A percentile compares a stretch with the other conserved stretches of the same genome.
Conservation (phyloP, 1,284 basidiomycete species). For the Moesziomyces sp. region DNA sequence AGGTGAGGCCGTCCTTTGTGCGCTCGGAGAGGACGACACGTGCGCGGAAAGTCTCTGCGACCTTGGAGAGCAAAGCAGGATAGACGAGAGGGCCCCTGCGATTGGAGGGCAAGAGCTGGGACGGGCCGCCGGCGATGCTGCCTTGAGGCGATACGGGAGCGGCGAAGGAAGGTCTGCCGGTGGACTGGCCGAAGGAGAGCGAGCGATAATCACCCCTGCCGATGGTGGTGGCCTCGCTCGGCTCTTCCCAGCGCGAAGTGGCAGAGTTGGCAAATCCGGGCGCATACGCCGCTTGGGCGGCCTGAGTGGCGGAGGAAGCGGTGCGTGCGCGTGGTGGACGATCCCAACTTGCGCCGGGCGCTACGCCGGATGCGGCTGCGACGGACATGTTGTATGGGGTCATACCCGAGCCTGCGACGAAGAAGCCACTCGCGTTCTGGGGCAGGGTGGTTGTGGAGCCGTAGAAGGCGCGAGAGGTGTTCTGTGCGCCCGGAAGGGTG, state of each 20-base stretch:
- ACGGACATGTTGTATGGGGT: slow-evolving; percentile 38
- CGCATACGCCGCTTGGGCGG: slow-evolving; percentile 52
- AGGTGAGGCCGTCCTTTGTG: slow-evolving; percentile 92
- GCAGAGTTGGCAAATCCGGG: slow-evolving; percentile 31
- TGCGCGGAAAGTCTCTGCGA: slow-evolving; percentile 90
- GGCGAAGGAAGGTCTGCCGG: slow-evolving; percentile 27
- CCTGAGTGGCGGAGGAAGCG: slow-evolving; percentile 53
- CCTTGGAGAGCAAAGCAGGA: slow-evolving; percentile 91
- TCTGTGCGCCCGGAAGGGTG: slow-evolving; percentile 42
- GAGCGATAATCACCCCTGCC: slow-evolving; percentile 44
- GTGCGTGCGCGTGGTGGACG: slow-evolving; percentile 51
- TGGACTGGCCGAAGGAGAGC: slow-evolving; percentile 42
- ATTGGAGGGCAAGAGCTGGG: slow-evolving; percentile 8
- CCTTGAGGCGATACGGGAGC: slow-evolving; percentile 37
- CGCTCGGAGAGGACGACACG: slow-evolving; percentile 82
- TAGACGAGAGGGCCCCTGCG: slow-evolving; percentile 75
- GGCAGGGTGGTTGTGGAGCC: slow-evolving; percentile 37
- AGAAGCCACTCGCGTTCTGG: slow-evolving; percentile 34
- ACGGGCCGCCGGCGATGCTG: slow-evolving; percentile 28
- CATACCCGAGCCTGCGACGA: slow-evolving; percentile 28
- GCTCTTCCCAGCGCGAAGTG: slow-evolving; percentile 23
- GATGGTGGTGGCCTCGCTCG: slow-evolving; percentile 26
- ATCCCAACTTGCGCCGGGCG: slow-evolving; percentile 30
- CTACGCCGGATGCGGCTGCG: slow-evolving; percentile 11
- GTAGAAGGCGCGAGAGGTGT: slow-evolving; percentile 45